Evolutionary conservation across 495 filamentous ascomycete species (phyloP).

Genomic region (Rostrohypoxylon terebratum): DNA sequence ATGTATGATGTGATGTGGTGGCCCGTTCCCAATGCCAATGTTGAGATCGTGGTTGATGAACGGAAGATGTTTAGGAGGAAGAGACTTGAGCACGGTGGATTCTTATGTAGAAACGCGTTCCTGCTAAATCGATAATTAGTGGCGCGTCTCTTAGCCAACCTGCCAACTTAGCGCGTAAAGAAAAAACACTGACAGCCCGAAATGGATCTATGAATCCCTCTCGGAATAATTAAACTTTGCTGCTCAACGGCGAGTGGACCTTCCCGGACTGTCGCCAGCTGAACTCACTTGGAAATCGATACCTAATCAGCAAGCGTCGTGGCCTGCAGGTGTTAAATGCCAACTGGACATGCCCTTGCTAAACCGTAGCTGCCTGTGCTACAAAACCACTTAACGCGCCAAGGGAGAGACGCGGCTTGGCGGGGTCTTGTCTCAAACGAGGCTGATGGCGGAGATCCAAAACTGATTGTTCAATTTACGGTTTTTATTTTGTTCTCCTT

Average conservation of each 20-base stretch:
- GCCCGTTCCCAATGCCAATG: constrained; percentile 7
- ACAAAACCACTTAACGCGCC: constrained; percentile 47
- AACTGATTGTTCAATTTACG: neutral
- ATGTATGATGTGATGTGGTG: constrained; percentile 30
- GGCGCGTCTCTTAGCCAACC: constrained; percentile 33
- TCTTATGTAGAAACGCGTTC: constrained; percentile 49
- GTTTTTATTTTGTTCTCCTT: neutral
- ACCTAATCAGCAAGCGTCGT: constrained; percentile 35
- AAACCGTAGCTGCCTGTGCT: neutral
- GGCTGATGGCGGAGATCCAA: constrained; percentile 15
- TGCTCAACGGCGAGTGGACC: constrained; percentile 10
- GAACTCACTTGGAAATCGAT: constrained; percentile 31
- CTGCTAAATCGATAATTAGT: constrained; percentile 16
- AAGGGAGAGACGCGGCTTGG: neutral
- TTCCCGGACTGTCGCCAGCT: constrained; percentile 28
- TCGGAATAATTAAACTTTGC: constrained; percentile 40
- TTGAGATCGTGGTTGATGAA: constrained; percentile 36
- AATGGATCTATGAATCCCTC: neutral
- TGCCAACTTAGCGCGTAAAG: constrained; percentile 41
- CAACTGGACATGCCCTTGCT: constrained; percentile 9
- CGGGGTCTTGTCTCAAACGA: constrained; percentile 25
- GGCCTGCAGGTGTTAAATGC: neutral
- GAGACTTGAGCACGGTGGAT: constrained; percentile 32
- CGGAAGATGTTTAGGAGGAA: constrained; percentile 36
- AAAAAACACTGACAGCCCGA: constrained; percentile 14